Percentiles rank a stretch among this genome's conserved stretches.
phyloP scores from a whole-genome alignment of 495 filamentous ascomycete species.

The Talaromyces stipitatus region DNA sequence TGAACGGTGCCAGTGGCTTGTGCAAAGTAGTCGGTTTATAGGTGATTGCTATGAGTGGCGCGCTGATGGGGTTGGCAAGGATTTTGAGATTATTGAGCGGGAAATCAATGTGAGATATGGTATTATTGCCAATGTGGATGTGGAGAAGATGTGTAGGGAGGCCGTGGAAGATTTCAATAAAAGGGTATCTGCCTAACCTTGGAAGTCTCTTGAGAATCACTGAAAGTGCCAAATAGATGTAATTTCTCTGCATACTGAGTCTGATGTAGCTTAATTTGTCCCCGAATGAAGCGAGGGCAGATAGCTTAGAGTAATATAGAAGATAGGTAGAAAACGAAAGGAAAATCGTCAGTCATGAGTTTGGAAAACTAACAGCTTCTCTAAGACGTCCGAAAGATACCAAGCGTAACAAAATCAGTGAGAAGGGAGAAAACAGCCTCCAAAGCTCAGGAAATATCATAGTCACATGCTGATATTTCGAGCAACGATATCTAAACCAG shows the following conservation, averaged over 20 bases:
- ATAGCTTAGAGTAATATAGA: too few relatives aligned
- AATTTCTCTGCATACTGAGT: too few relatives aligned
- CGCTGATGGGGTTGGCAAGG: slow-evolving; percentile 11
- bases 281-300: too few relatives aligned
- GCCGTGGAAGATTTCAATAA: background rate
- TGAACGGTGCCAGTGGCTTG: slow-evolving; percentile 25
- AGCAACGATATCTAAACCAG: slow-evolving; percentile 73
- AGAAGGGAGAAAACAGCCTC: too few relatives aligned
- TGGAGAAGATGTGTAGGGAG: slow-evolving; percentile 13
- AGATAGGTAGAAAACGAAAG: too few relatives aligned
- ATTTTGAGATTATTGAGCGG: slow-evolving; percentile 18
- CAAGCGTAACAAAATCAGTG: too few relatives aligned
- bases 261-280: too few relatives aligned
- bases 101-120: slow-evolving; percentile 16
- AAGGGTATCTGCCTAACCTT: background rate
- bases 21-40: slow-evolving; percentile 24
- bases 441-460: too few relatives aligned
- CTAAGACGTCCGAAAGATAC: too few relatives aligned
- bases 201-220: background rate
- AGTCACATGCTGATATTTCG: slow-evolving; percentile 95
- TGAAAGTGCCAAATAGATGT: too few relatives aligned
- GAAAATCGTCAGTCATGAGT: too few relatives aligned
- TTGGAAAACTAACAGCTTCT: too few relatives aligned
- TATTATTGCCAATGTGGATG: slow-evolving; percentile 15
- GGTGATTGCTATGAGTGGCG: slow-evolving; percentile 23